Conservation (phyloP, 1,284 basidiomycete species). For the Cystobasidiaceae sp. region DNA sequence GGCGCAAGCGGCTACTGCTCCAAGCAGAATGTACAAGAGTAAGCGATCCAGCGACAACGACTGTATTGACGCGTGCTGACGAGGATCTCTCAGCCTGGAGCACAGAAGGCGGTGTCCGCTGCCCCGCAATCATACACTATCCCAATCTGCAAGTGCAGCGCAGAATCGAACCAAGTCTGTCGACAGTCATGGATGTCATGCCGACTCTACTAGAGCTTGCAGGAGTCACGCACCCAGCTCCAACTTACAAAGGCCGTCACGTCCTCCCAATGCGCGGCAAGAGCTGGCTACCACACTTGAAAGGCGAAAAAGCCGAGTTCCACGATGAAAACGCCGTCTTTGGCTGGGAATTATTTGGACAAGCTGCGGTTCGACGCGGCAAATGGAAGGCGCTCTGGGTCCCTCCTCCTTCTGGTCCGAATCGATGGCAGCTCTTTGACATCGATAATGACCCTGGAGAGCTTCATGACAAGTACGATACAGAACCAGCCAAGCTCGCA, state of each 20-base stretch:
- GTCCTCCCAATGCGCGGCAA: not conserved
- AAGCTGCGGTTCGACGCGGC: conserved; percentile 41
- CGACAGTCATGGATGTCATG: conserved; percentile 39
- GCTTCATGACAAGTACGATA: conserved; percentile 35
- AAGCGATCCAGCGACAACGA: not conserved
- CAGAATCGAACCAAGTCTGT: conserved; percentile 8
- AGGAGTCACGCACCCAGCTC: not conserved
- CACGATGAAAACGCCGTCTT: conserved; percentile 31
- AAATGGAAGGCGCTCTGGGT: conserved; percentile 41
- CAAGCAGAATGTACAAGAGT: conserved; percentile 37
- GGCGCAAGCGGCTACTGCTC: conserved; percentile 39
- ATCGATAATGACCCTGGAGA: conserved; percentile 42
- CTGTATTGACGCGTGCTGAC: not conserved
- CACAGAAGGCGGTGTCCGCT: conserved; percentile 5
- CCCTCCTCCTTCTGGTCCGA: conserved; percentile 24
- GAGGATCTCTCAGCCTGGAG: not conserved
- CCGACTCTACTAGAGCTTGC: conserved; percentile 33
- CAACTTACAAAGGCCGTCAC: conserved; percentile 1
- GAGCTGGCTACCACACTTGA: not conserved
- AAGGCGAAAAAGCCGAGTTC: not conserved
- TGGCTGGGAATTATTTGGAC: conserved; percentile 40
- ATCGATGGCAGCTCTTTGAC: conserved; percentile 43
- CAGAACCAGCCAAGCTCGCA: conserved; percentile 32
- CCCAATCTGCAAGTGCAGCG: not conserved
- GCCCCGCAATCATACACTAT: conserved; percentile 5